Conservation (phyloP, 345 rosid species). For the Rhodamnia rubescens region DNA sequence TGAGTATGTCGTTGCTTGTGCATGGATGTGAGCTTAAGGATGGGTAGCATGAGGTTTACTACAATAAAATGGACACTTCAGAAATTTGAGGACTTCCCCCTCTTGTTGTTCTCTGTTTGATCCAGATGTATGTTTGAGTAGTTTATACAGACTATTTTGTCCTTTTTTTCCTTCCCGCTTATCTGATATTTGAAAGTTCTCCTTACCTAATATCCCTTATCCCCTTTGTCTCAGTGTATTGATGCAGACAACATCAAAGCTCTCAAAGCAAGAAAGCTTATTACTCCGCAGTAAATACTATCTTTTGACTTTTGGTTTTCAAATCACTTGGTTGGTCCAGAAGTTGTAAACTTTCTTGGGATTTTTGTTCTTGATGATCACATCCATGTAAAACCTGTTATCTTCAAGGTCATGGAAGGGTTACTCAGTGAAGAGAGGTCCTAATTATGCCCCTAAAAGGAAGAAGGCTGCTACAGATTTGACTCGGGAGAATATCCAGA, state of each 20-base stretch:
- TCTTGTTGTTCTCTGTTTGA: neutral
- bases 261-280: conserved; percentile 80
- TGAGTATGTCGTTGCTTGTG: neutral
- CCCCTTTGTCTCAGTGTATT: conserved; percentile 35
- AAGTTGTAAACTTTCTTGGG: neutral
- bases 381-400: neutral
- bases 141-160: neutral
- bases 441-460: conserved; percentile 70
- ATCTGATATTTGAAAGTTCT: neutral
- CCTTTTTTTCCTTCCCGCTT: neutral
- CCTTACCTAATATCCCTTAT: neutral
- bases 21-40: neutral
- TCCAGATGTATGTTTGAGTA: neutral
- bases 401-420: conserved; percentile 70
- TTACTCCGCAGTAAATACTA: conserved; percentile 42
- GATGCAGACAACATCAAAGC: conserved; percentile 39
- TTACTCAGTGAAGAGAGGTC: conserved; percentile 66
- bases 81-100: neutral
- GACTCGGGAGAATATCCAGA: conserved; percentile 82
- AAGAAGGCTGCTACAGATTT: conserved; percentile 72
- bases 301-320: neutral
- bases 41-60: neutral
- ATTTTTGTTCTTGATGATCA: neutral
- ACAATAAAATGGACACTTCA: neutral
- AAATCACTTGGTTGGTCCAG: neutral